Evolutionary conservation across 2,329 filamentous ascomycete species (phyloP).

Genomic region (Fusarium nematophilum): DNA sequence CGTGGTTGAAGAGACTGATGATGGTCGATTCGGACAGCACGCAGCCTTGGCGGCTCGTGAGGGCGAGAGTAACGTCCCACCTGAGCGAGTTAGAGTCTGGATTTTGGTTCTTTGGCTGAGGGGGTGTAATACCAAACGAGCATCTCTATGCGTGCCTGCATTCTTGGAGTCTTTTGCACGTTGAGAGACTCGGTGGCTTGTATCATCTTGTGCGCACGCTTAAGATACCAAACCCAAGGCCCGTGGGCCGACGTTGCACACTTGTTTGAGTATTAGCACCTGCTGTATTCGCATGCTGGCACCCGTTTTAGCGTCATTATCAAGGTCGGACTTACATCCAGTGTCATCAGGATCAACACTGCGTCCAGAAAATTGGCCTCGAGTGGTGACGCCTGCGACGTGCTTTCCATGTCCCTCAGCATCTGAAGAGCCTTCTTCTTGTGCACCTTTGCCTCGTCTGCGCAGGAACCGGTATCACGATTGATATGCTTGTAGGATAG

Average conservation of each 20-base stretch:
- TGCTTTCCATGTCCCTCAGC: constrained; percentile 26
- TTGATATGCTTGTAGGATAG: constrained; percentile 45
- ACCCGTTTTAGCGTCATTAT: no score
- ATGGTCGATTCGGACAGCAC: constrained; percentile 37
- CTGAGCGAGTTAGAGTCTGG: constrained; percentile 6
- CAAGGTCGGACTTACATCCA: constrained; percentile 42
- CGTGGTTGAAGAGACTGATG: constrained; percentile 22
- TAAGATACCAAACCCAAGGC: constrained; percentile 45
- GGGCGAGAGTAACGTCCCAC: constrained; percentile 49
- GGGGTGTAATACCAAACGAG: constrained; percentile 38
- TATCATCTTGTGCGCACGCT: constrained; percentile 39
- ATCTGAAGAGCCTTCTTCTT: constrained; percentile 42
- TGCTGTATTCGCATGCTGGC: no score
- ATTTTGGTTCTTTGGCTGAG: background rate
- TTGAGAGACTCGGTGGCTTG: constrained; percentile 31
- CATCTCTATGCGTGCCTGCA: constrained; percentile 46
- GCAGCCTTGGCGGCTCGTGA: constrained; percentile 46
- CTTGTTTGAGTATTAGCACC: constrained; percentile 22
- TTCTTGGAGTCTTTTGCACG: constrained; percentile 31
- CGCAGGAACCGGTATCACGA: constrained; percentile 39
- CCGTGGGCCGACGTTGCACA: constrained; percentile 49
- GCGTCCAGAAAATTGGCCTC: constrained; percentile 43
- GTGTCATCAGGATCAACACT: constrained; percentile 46
- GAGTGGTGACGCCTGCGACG: background rate
- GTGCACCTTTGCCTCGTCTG: constrained; percentile 35